These are phyloP conservation scores for Pythium brachiatum DNA, from an alignment of 352 stramenopile genomes.

Conservation along the genomic window DNA sequence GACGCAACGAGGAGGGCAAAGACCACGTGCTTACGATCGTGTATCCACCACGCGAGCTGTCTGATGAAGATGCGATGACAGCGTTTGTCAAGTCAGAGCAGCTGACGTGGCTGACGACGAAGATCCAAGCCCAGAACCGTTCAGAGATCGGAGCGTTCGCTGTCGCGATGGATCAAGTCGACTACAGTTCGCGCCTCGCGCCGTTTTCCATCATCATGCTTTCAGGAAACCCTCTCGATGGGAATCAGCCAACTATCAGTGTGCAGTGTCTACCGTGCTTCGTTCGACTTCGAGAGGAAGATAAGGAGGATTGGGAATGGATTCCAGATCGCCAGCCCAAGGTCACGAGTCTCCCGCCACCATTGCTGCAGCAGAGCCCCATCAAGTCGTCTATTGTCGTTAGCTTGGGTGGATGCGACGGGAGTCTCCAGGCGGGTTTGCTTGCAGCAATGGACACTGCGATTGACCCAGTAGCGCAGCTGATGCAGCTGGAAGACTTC, in stretches of 20 bases:
- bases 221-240: conserved; percentile 71
- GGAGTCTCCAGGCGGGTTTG: conserved; percentile 47
- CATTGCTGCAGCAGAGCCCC: conserved; percentile 50
- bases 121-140: conserved; percentile 44
- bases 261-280: conserved; percentile 68
- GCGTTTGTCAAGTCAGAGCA: conserved; percentile 58
- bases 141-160: conserved; percentile 52
- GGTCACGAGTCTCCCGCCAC: conserved; percentile 30
- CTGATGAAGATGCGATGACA: conserved; percentile 44
- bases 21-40: conserved; percentile 41
- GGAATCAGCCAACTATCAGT: conserved; percentile 53
- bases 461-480: conserved; percentile 31
- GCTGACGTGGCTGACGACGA: conserved; percentile 47
- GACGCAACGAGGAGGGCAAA: conserved; percentile 22
- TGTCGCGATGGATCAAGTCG: conserved; percentile 50
- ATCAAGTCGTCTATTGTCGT: conserved; percentile 47
- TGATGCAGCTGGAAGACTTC: conserved; percentile 48
- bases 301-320: conserved; percentile 79
- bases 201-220: conserved; percentile 65
- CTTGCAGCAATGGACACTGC: conserved; percentile 32
- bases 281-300: conserved; percentile 43
- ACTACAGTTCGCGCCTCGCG: conserved; percentile 43
- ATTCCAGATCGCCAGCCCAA: conserved; percentile 35
- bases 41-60: conserved; percentile 31
- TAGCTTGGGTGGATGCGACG: conserved; percentile 36